phyloP scores from a whole-genome alignment of 352 stramenopile species.

The Phytophthora rubi region DNA sequence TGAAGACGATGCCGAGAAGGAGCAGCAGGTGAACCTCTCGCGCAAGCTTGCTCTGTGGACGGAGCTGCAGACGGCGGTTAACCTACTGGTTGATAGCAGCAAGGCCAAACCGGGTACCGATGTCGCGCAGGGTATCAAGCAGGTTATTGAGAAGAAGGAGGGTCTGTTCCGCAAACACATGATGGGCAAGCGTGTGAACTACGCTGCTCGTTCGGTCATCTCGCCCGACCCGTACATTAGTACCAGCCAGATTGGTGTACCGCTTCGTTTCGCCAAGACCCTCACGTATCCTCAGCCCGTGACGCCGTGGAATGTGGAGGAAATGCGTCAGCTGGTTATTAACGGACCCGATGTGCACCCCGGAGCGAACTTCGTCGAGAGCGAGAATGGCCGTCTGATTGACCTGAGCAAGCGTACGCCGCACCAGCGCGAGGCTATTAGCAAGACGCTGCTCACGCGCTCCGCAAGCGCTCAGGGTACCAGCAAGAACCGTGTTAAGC shows the following conservation, averaged over 20 bases:
- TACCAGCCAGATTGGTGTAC: conserved; percentile 99
- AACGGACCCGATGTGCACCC: conserved; percentile 97
- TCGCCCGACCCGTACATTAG: conserved; percentile 99
- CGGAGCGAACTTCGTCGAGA: conserved; percentile 98
- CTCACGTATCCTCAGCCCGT: conserved; percentile 99
- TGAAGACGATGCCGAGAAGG: conserved; percentile 55
- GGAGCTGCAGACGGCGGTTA: conserved; percentile 95
- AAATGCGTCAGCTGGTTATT: conserved; percentile 97
- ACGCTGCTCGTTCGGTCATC: conserved; percentile 98
- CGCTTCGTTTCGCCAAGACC: conserved; percentile 97
- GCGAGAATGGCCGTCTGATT: conserved; percentile 92
- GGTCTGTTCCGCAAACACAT: conserved; percentile 99
- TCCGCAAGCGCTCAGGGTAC: conserved; percentile 79
- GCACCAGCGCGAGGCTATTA: conserved; percentile 95
- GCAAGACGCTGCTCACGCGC: conserved; percentile 94
- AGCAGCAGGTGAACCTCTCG: conserved; percentile 82
- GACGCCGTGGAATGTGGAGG: conserved; percentile 97
- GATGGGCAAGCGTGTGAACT: conserved; percentile 99
- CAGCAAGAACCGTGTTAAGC: conserved; percentile 92
- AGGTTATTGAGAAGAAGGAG: conserved; percentile 99
- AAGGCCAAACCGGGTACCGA: conserved; percentile 74
- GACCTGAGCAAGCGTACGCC: conserved; percentile 95
- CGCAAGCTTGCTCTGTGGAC: conserved; percentile 96
- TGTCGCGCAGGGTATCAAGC: conserved; percentile 92
- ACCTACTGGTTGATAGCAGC: conserved; percentile 84